Conservation (phyloP, 2,329 filamentous ascomycete species). For the Neofusicoccum cordaticola region DNA sequence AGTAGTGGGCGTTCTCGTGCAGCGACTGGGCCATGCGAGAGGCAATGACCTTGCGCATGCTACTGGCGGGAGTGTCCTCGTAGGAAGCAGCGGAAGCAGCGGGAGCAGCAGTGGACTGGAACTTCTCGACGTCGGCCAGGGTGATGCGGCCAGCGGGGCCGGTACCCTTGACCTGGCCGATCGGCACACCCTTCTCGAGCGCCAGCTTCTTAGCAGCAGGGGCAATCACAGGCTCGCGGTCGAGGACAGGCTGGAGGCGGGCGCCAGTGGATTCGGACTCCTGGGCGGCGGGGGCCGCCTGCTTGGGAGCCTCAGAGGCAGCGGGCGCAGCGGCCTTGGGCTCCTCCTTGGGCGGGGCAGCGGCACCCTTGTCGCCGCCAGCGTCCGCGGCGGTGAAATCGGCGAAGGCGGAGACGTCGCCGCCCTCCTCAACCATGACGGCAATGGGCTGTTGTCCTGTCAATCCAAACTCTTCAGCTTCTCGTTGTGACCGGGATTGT, state of each 20-base stretch:
- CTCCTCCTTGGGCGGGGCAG: slow-evolving; percentile 63
- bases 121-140: slow-evolving; percentile 90
- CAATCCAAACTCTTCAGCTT: slow-evolving; percentile 13
- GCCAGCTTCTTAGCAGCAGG: slow-evolving; percentile 78
- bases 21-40: slow-evolving; percentile 83
- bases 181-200: slow-evolving; percentile 75
- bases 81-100: slow-evolving; percentile 60
- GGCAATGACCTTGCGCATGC: slow-evolving; percentile 99
- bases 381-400: slow-evolving; percentile 86
- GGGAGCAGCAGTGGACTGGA: slow-evolving; percentile 54
- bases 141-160: slow-evolving; percentile 85
- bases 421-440: slow-evolving; percentile 86
- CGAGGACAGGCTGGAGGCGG: slow-evolving; percentile 76
- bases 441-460: slow-evolving; percentile 74
- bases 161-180: slow-evolving; percentile 79
- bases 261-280: slow-evolving; percentile 73
- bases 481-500: not conserved
- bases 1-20: slow-evolving; percentile 97
- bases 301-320: slow-evolving; percentile 43
- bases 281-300: slow-evolving; percentile 55
- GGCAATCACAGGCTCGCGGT: slow-evolving; percentile 73
- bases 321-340: slow-evolving; percentile 62
- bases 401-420: slow-evolving; percentile 83
- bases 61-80: slow-evolving; percentile 78
- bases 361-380: slow-evolving; percentile 71